phyloP scores from a whole-genome alignment of 2,329 filamentous ascomycete species.

The Neofusicoccum cordaticola region DNA sequence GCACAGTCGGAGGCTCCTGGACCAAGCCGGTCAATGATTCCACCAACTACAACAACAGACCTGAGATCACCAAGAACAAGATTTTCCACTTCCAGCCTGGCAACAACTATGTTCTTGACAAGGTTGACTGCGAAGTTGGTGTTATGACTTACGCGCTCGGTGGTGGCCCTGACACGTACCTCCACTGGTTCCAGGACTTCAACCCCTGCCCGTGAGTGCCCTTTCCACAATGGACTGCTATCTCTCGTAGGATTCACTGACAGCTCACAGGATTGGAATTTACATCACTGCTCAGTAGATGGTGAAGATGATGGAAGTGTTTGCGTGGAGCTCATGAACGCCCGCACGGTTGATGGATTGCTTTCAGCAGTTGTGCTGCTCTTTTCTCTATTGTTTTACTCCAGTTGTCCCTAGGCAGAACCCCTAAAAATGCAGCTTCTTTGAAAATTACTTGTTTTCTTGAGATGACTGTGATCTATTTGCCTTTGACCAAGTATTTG shows the following conservation, averaged over 20 bases:
- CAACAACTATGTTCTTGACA: conserved; percentile 25
- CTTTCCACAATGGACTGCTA: background rate
- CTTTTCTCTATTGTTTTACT: background rate
- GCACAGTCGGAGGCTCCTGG: conserved; percentile 34
- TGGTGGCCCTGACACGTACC: background rate
- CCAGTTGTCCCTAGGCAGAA: background rate
- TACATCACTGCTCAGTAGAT: background rate
- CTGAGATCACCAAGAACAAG: background rate
- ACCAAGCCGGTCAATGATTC: conserved; percentile 22
- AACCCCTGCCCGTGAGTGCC: conserved; percentile 14
- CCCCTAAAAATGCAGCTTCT: background rate
- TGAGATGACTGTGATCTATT: too few species aligned
- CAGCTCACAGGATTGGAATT: background rate
- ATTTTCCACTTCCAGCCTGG: conserved; percentile 22
- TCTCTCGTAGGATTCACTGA: background rate
- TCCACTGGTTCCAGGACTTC: conserved; percentile 17
- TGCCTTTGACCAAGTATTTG: too few species aligned
- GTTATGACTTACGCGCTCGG: conserved; percentile 26
- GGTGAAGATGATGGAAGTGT: background rate
- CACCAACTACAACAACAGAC: conserved; percentile 19
- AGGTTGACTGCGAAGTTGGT: conserved; percentile 27
- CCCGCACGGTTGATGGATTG: background rate
- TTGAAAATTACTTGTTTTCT: background rate
- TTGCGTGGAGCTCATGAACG: background rate
- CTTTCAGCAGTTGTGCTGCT: background rate